phyloP scores from a whole-genome alignment of 257 asterid genomes.

The Ehretia macrophylla region DNA sequence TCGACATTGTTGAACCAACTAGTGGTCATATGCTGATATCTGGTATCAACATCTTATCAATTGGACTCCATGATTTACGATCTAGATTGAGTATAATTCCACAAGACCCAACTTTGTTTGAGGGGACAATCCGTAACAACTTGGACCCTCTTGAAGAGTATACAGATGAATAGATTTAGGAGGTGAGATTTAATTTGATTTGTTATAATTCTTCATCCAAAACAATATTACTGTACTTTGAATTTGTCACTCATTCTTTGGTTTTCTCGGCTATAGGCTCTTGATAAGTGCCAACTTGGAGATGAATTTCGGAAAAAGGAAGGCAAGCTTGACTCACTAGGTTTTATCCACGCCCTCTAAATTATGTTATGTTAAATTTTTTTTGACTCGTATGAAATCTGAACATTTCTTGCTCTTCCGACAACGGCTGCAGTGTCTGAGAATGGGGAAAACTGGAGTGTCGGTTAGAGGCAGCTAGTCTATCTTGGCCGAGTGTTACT shows the following conservation, averaged over 20 bases:
- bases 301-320: slow-evolving; percentile 78
- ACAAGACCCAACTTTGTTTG: slow-evolving; percentile 98
- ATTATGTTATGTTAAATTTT: neutral
- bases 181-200: slow-evolving; percentile 44
- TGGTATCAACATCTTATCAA: slow-evolving; percentile 48
- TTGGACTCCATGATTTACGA: slow-evolving; percentile 84
- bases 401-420: neutral
- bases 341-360: slow-evolving; percentile 31
- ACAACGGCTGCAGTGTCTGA: slow-evolving; percentile 50
- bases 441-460: slow-evolving; percentile 97
- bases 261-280: slow-evolving; percentile 60
- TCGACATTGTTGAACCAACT: slow-evolving; percentile 81
- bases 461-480: slow-evolving; percentile 87
- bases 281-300: slow-evolving; percentile 95
- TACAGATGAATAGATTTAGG: slow-evolving; percentile 86
- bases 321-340: slow-evolving; percentile 73
- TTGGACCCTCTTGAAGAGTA: slow-evolving; percentile 89
- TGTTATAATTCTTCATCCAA: neutral
- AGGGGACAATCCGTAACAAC: slow-evolving; percentile 78
- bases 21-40: slow-evolving; percentile 63
- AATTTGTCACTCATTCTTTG: slow-evolving; percentile 29
- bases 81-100: slow-evolving; percentile 88
- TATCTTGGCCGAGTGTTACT: slow-evolving; percentile 93
- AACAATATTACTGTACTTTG: slow-evolving; percentile 16
- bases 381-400: too few relatives aligned